These are phyloP conservation scores for Alternaria conjuncta DNA, from an alignment of 2,329 filamentous ascomycete species.

Conservation along the genomic window DNA sequence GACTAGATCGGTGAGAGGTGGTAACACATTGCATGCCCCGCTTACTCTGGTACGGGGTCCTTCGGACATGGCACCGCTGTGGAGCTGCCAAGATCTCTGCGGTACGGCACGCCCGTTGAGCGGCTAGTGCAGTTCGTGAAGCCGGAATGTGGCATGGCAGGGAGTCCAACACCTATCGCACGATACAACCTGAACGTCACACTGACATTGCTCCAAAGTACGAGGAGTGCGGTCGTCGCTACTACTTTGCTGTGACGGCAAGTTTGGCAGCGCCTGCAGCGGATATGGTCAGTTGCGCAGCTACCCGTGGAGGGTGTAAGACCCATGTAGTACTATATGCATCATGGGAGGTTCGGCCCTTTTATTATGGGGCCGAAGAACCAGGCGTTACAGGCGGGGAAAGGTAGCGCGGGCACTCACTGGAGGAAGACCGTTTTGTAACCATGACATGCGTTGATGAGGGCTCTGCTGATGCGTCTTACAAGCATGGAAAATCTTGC, in stretches of 20 bases:
- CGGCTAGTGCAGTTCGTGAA: not conserved
- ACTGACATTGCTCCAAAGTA: not conserved
- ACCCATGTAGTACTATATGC: not conserved
- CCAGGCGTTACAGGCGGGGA: not conserved
- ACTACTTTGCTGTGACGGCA: not conserved
- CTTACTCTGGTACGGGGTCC: not conserved
- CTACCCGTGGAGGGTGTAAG: not conserved
- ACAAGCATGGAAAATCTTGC: not conserved
- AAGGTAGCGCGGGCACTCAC: not conserved
- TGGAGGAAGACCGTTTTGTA: not conserved
- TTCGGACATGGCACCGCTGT: not conserved
- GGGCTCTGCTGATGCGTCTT: not conserved
- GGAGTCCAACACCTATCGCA: not conserved
- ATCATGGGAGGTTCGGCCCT: not conserved
- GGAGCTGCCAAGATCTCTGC: not conserved
- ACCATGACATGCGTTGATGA: not conserved
- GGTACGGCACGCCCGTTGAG: not conserved
- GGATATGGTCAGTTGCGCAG: not conserved
- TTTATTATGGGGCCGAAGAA: not conserved
- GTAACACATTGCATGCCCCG: not conserved
- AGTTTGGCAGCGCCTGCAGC: not conserved
- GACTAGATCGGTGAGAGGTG: not conserved
- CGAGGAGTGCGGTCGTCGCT: not conserved
- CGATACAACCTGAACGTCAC: not conserved
- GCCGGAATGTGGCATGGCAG: not conserved